phyloP scores from a whole-genome alignment of 768 basidiomycete genomes.

The Trametes cingulata region DNA sequence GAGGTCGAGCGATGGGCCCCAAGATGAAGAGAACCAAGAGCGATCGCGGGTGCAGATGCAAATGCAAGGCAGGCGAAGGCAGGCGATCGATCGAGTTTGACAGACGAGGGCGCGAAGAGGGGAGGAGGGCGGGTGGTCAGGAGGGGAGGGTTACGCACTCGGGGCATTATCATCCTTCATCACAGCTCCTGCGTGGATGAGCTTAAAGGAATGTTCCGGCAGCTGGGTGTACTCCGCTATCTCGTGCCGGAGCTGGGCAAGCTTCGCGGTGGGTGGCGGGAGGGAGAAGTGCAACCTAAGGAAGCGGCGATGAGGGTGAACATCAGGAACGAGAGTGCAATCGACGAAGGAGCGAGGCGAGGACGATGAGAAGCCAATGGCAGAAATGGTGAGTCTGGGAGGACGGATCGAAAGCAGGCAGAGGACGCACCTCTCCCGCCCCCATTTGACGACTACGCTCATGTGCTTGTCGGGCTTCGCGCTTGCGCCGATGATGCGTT shows the following conservation, averaged over 20 bases:
- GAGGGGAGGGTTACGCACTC: slow-evolving; percentile 41
- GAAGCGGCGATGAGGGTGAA: background rate
- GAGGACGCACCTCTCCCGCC: slow-evolving; percentile 40
- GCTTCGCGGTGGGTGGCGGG: slow-evolving; percentile 57
- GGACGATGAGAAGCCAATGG: background rate
- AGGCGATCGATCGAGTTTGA: slow-evolving; percentile 12
- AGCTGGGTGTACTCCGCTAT: slow-evolving; percentile 79
- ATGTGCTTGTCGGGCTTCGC: slow-evolving; percentile 23
- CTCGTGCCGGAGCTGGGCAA: slow-evolving; percentile 56
- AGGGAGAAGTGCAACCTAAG: slow-evolving; percentile 51
- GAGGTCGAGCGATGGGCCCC: slow-evolving; percentile 5
- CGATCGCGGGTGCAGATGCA: background rate
- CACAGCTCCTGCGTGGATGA: slow-evolving; percentile 88
- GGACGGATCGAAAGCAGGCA: background rate
- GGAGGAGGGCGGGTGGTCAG: background rate
- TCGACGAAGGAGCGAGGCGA: background rate
- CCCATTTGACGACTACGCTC: slow-evolving; percentile 53
- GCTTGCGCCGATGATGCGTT: slow-evolving; percentile 20
- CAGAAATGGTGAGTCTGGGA: background rate
- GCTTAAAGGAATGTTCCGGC: slow-evolving; percentile 69
- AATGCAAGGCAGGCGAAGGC: background rate
- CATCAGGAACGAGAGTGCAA: background rate
- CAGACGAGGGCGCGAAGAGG: background rate
- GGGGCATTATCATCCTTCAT: slow-evolving; percentile 80
- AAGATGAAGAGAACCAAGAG: background rate